Conservation (phyloP, 1,284 basidiomycete species). For the Cryptococcus jaspeensis region DNA sequence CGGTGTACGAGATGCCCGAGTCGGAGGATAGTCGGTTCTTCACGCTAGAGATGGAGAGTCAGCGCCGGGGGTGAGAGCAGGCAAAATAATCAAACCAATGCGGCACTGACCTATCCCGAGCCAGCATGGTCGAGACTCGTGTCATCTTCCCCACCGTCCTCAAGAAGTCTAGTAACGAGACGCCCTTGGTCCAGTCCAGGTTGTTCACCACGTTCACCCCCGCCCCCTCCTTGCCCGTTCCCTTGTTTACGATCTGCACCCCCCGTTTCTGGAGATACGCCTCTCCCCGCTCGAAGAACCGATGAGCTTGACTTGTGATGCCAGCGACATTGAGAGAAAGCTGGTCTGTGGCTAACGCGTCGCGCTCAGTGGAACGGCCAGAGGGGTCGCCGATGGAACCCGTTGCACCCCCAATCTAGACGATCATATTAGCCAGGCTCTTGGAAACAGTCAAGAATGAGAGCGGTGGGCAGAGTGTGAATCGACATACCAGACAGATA, state of each 20-base stretch:
- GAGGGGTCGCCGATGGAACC: conserved; percentile 97
- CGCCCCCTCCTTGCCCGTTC: conserved; percentile 3
- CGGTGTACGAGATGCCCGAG: conserved; percentile 89
- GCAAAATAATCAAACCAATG: background rate
- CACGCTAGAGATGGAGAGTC: conserved; percentile 65
- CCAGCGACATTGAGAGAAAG: conserved; percentile 67
- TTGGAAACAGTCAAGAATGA: background rate
- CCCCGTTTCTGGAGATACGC: conserved; percentile 57
- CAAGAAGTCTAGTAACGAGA: conserved; percentile 82
- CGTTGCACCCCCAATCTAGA: conserved; percentile 92
- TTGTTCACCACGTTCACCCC: conserved; percentile 71
- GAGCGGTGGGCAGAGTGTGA: background rate
- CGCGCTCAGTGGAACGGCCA: conserved; percentile 79
- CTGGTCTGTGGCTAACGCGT: conserved; percentile 61
- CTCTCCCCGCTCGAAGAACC: conserved; percentile 69
- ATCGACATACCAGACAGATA: conserved; percentile 69
- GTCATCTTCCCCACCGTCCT: conserved; percentile 75
- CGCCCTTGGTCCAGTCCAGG: conserved; percentile 71
- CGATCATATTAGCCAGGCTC: background rate
- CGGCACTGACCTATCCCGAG: conserved; percentile 73
- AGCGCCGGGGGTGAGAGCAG: background rate
- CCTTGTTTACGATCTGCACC: background rate
- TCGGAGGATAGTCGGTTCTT: conserved; percentile 67
- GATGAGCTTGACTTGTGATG: conserved; percentile 66
- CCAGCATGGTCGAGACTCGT: conserved; percentile 85